Evolutionary conservation across 2,329 filamentous ascomycete genomes (phyloP), one percentile per base, ranked within the genome.

Genomic region (Tolypocladium inflatum): DNA sequence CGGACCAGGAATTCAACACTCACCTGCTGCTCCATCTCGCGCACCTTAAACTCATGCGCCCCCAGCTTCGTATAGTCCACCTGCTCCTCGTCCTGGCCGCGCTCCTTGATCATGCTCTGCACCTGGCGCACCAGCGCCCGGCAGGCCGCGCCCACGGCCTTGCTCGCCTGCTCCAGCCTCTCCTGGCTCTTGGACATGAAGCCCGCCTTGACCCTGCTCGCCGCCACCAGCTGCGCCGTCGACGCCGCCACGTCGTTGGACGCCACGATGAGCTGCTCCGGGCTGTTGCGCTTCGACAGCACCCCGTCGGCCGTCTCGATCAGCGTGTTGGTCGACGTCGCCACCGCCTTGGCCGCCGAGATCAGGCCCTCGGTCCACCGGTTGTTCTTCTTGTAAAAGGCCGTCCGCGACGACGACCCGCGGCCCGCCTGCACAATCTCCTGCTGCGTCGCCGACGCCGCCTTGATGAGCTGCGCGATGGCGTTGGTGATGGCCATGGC

Each of bases 331-430:
- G 94, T 99, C 19, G 91, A 95, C 2, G 83, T 83, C 3, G 94
- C 94, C 21, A 99, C 94, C 1, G 94, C 94, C 77, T 99, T 99
- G 63, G 94, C 93, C 0, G 94, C 94, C 42, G 91, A 96, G 70
- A 99, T 97, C 60, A 99, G 85, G 54, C 94, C 94, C 70, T 99
- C 94, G 0, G 94, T 99, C 94, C 94, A 99, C 56, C 94, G 85
- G 76, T 97, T 99, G 82, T 99, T 97, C 80, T 97, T 97, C 83
- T 97, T 97, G 86, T 99, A 99, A 74, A 99, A 99, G 30, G 92
- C 91, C 2, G 92, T 95, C 59, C 87, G 84, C 51, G 91, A 95
- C 55, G 90, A 90, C 33, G 87, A 89, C 41, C 94, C 94, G 23
- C 90, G 87, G 9, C 94, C 94, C 62, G 96, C 91, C 63, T 91